Percentiles rank a stretch among this genome's conserved stretches.
Conservation (phyloP, 2,329 filamentous ascomycete species). For the Xylariaceae sp. region DNA sequence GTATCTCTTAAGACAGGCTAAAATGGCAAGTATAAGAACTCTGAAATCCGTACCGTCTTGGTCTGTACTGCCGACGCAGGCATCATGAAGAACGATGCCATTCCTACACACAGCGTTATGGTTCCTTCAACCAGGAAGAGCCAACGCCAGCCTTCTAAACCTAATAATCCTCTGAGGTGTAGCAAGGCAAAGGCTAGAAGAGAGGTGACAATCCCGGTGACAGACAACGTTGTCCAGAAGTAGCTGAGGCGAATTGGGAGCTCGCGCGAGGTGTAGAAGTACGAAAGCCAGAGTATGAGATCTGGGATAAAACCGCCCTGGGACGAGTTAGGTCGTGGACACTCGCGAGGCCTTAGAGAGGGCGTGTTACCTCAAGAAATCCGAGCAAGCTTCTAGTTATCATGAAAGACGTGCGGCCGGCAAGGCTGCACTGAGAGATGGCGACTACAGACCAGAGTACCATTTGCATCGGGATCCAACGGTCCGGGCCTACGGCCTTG, state of each 20-base stretch:
- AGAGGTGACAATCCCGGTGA: slow-evolving; percentile 39
- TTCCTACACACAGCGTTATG: slow-evolving; percentile 53
- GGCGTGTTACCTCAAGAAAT: slow-evolving; percentile 29
- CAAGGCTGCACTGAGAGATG: slow-evolving; percentile 32
- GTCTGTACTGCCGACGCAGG: slow-evolving; percentile 52
- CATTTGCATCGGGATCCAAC: slow-evolving; percentile 39
- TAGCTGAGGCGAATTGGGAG: slow-evolving; percentile 44
- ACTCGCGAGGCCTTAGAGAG: background rate
- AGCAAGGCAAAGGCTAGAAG: slow-evolving; percentile 42
- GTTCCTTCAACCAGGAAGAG: slow-evolving; percentile 60
- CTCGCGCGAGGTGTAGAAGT: slow-evolving; percentile 41
- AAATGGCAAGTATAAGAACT: no score
- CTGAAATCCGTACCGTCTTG: no score
- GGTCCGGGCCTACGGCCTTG: slow-evolving; percentile 49
- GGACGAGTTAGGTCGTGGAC: slow-evolving; percentile 5
- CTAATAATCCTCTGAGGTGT: slow-evolving; percentile 42
- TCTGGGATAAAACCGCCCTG: slow-evolving; percentile 41
- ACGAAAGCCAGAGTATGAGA: slow-evolving; percentile 38
- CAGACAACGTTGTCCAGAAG: slow-evolving; percentile 43
- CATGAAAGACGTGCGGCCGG: slow-evolving; percentile 30
- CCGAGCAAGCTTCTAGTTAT: slow-evolving; percentile 32
- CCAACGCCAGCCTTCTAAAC: slow-evolving; percentile 48
- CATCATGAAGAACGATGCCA: slow-evolving; percentile 57
- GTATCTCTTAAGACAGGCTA: no score
- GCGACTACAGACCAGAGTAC: slow-evolving; percentile 37